These are phyloP conservation scores for Malus hybrid DNA, from an alignment of 331 rosid species.

Conservation along the genomic window DNA sequence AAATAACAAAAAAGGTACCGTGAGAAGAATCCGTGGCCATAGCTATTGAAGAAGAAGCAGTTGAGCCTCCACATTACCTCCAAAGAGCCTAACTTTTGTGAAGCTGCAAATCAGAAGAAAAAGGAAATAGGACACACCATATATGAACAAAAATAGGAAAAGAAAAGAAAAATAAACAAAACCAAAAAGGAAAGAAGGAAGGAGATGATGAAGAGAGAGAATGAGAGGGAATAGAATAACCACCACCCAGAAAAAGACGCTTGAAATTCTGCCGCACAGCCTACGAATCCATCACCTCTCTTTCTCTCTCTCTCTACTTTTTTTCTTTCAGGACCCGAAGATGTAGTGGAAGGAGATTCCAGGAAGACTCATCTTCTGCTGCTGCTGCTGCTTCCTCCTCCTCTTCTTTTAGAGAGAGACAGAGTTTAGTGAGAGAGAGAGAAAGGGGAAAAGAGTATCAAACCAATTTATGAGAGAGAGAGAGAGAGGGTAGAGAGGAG, in stretches of 20 bases:
- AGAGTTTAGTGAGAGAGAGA: slow-evolving; percentile 4
- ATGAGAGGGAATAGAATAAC: slow-evolving; percentile 32
- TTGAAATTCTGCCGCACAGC: slow-evolving; percentile 38
- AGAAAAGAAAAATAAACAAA: neutral
- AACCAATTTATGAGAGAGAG: neutral
- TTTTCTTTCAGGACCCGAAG: slow-evolving; percentile 6
- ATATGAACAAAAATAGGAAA: neutral
- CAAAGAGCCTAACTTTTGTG: slow-evolving; percentile 25
- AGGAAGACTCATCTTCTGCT: slow-evolving; percentile 7
- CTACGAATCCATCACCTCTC: slow-evolving; percentile 42
- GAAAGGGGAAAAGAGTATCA: neutral
- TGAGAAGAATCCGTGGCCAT: slow-evolving; percentile 66
- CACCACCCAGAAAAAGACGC: slow-evolving; percentile 39
- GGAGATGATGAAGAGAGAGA: slow-evolving; percentile 13
- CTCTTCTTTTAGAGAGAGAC: neutral
- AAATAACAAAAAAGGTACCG: neutral
- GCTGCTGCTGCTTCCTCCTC: neutral
- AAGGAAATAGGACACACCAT: slow-evolving; percentile 9
- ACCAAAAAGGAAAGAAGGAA: neutral
- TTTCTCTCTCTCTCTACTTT: neutral
- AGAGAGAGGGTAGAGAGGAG: slow-evolving; percentile 1
- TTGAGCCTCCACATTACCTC: slow-evolving; percentile 51
- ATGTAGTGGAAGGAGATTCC: slow-evolving; percentile 26
- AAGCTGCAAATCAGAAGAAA: slow-evolving; percentile 35
- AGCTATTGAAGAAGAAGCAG: slow-evolving; percentile 20